Base-by-base conservation (phyloP, 2,329 filamentous ascomycete genomes). In the Corniculantispora saksenae region DNA sequence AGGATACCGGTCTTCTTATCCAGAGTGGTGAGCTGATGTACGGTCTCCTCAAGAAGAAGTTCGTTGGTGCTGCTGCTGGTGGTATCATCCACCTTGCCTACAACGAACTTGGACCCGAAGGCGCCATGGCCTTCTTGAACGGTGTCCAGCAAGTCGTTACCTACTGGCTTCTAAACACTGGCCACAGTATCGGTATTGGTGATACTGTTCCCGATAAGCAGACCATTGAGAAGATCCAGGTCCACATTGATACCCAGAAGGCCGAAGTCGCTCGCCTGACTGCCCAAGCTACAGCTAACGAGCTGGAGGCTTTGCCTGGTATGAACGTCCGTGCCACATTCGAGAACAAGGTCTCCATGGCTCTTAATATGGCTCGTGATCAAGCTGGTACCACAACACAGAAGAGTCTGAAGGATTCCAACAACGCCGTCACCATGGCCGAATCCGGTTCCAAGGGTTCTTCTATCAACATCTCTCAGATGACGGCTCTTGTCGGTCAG, bases 301-400 rank as follows among this genome's bases (percentile, higher is more conserved):
- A 89, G 71, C 87, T 99, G 55, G 95, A 99, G 77, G 88, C 94
- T n/a, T 81, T 95, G 62, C 95, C 95, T 51, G 95, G 95, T 86
- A 97, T 99, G 94, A 99, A 96, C 70, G 91, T 99, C 66, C 91
- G 96, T 83, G 93, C 97, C 75, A 98, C 95, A 0, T 99, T 99
- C 75, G 95, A 99, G 80, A 96, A 91, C 81, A 94, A 96, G 80
- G 95, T 97, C 40, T 97, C 94, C 56, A 93, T 94, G 78, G 92
- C 92, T 64, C 83, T 99, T 63, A 98, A 99, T 80, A 92, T 91
- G 69, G 94, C 94, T 75, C 94, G 94, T 91, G 95, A 99, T 75
- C 91, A 94, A 77, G 95, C 95, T 74, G 95, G 95, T 89, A 94
- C 91, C 25, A 91, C 89, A 59, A 97, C 95, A 0, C 92, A 96